Evolutionary conservation across 306 rosid species (phyloP).

Genomic region (Vigna mungo): DNA sequence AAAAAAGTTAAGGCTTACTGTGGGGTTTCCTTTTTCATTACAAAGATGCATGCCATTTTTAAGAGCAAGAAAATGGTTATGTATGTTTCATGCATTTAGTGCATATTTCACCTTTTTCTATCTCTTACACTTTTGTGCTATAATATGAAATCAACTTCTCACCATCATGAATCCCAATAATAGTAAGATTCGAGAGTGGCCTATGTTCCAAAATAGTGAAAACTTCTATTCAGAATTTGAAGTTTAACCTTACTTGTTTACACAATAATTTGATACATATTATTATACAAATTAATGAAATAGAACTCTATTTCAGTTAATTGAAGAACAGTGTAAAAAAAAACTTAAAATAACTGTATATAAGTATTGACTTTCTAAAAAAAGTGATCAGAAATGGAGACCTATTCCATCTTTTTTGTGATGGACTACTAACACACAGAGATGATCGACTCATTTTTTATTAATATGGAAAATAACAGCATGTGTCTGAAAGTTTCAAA

Average conservation of each 20-base stretch:
- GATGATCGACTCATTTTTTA: conserved; percentile 14
- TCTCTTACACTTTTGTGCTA: not conserved
- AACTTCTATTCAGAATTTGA: too few relatives aligned
- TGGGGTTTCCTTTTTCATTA: conserved; percentile 13
- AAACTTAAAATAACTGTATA: not conserved
- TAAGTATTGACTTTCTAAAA: not conserved
- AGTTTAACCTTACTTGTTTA: too few relatives aligned
- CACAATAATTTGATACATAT: too few relatives aligned
- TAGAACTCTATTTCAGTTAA: too few relatives aligned
- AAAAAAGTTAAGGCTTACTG: not conserved
- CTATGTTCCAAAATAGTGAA: not conserved
- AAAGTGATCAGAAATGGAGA: conserved; percentile 14
- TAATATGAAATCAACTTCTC: not conserved
- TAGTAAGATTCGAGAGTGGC: not conserved
- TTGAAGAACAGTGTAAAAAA: too few relatives aligned
- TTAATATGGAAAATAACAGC: conserved; percentile 27
- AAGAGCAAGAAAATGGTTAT: conserved; percentile 6
- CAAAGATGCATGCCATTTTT: not conserved
- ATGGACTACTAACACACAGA: conserved; percentile 38
- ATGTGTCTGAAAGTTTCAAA: not conserved
- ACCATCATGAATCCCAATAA: not conserved
- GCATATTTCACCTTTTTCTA: not conserved
- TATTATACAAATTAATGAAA: too few relatives aligned
- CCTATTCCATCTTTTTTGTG: conserved; percentile 7
- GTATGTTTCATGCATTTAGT: conserved; percentile 11